Base-by-base conservation (phyloP, 176 grass and related monocot genomes). In the Panicum miliaceum region DNA sequence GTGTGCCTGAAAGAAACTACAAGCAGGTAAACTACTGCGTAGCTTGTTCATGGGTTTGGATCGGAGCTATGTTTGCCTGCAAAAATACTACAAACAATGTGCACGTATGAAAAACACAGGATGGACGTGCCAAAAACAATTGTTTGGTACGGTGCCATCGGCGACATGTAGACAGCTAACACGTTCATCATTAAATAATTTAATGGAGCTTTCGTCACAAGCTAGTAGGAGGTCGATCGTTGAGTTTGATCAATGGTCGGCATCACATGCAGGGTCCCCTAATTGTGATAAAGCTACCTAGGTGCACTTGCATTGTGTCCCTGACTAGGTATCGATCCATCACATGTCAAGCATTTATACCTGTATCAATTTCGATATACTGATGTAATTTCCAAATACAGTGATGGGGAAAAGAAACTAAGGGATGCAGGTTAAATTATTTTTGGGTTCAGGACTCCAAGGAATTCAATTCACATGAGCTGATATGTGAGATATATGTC, bases 51-150 rank as follows among this genome's bases (percentile, higher is more conserved):
- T n/a, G n/a, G n/a, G n/a, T n/a, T n/a, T n/a, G n/a, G n/a, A n/a
- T n/a, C n/a, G n/a, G n/a, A n/a, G n/a, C n/a, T n/a, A n/a, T n/a
- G n/a, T n/a, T n/a, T n/a, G n/a, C n/a, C n/a, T n/a, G n/a, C n/a
- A n/a, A n/a, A n/a, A 56, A 22, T 54, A n/a, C 14, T 15, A n/a
- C 14, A 51, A 18, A 3, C 14, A 50, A 20, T 52, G 29, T 52
- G 46, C 45, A 19, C 23, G 3, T 6, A 7, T 35, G 45, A 32
- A 18, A 63, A 18, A 42, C 23, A 6, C 8, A 80, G 3, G 63
- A 62, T 47, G 73, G 12, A 68, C 79, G 62, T 78, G 83, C 26
- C 65, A 42, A 78, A 71, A 80, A 40, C 71, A 71, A 80, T 54
- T 34, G 42, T 86, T 80, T 80, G 67, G 67, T 64, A 54, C 6